Evolutionary conservation across 2,329 filamentous ascomycete species (phyloP).

Genomic region (Macrophomina tecta): DNA sequence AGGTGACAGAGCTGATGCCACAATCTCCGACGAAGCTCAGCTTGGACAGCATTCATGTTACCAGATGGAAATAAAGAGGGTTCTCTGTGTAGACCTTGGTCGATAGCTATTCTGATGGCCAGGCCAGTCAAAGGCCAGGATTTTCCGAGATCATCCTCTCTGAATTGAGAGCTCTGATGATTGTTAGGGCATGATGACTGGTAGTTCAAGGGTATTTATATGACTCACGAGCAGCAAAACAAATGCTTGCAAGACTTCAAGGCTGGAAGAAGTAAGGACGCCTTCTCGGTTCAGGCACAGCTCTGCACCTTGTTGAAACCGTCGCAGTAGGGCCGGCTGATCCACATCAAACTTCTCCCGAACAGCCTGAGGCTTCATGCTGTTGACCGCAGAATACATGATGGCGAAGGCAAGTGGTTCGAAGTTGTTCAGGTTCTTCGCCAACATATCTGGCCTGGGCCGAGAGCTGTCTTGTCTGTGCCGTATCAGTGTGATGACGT

Average conservation of each 20-base stretch:
- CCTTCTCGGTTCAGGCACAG: slow-evolving; percentile 44
- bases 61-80: slow-evolving; percentile 46
- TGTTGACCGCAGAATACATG: slow-evolving; percentile 45
- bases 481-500: neutral
- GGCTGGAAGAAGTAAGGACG: slow-evolving; percentile 44
- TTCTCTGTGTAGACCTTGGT: slow-evolving; percentile 46
- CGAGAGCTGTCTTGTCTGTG: neutral
- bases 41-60: slow-evolving; percentile 45
- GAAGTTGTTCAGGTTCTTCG: neutral
- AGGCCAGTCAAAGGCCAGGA: slow-evolving; percentile 47
- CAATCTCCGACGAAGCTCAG: slow-evolving; percentile 43
- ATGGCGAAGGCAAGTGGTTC: slow-evolving; percentile 44
- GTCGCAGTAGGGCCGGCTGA: slow-evolving; percentile 40
- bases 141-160: slow-evolving; percentile 48
- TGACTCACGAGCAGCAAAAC: slow-evolving; percentile 40
- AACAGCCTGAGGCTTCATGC: slow-evolving; percentile 39
- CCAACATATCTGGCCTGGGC: neutral
- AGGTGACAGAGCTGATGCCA: slow-evolving; percentile 47
- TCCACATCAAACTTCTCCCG: slow-evolving; percentile 40
- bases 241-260: slow-evolving; percentile 46
- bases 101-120: slow-evolving; percentile 43
- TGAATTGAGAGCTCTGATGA: slow-evolving; percentile 40
- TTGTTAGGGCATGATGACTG: neutral
- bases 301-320: slow-evolving; percentile 43
- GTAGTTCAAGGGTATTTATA: neutral